These are phyloP conservation scores for Wickerhamomyces strasburgensis DNA, from an alignment of 805 yeast genomes.

Conservation along the genomic window DNA sequence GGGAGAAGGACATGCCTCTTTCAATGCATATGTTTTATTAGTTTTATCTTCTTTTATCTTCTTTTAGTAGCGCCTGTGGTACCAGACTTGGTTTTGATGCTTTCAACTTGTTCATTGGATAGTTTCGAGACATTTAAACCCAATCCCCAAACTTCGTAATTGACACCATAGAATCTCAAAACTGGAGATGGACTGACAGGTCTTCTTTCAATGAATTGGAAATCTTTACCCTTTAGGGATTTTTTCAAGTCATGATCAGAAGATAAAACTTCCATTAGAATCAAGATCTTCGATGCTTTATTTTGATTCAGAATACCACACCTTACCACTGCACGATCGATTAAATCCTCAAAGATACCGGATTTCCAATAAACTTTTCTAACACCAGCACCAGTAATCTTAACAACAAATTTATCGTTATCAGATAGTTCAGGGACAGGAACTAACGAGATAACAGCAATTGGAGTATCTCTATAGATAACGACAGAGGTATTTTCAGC, in stretches of 20 bases:
- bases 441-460: conserved; percentile 51
- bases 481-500: conserved; percentile 51
- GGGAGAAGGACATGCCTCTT: too few species aligned
- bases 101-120: conserved; percentile 5
- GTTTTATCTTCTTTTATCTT: conserved; percentile 1
- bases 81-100: conserved; percentile 15
- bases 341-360: conserved; percentile 58
- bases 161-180: conserved; percentile 16
- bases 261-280: conserved; percentile 46
- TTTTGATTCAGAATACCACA: conserved; percentile 36
- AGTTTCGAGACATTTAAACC: conserved; percentile 18
- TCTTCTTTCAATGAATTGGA: conserved; percentile 30
- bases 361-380: conserved; percentile 63
- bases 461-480: conserved; percentile 64
- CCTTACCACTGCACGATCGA: conserved; percentile 55
- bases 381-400: conserved; percentile 54
- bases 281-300: conserved; percentile 30
- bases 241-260: conserved; percentile 41
- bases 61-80: conserved; percentile 18
- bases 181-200: conserved; percentile 10
- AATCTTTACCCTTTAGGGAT: conserved; percentile 38
- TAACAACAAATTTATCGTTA: conserved; percentile 40
- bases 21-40: too few species aligned
- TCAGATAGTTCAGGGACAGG: conserved; percentile 38
- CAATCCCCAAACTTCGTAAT: conserved; percentile 23